Conservation (phyloP, 345 rosid species). For the Pistacia atlantica region DNA sequence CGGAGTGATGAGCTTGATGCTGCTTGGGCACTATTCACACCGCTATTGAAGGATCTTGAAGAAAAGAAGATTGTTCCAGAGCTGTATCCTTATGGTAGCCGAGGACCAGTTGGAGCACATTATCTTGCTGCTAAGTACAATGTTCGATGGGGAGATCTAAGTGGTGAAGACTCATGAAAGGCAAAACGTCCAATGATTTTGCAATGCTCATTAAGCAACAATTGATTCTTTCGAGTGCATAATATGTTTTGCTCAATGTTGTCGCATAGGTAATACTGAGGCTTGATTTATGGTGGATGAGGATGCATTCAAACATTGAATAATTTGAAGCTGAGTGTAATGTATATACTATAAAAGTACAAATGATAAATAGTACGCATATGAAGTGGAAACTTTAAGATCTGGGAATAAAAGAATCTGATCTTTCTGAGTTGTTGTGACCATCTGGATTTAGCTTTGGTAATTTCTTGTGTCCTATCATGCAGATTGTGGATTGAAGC, state of each 20-base stretch:
- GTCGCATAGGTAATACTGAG: neutral
- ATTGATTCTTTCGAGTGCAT: neutral
- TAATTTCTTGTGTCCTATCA: no score
- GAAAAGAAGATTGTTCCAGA: constrained; percentile 44
- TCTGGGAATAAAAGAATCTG: neutral
- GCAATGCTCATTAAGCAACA: neutral
- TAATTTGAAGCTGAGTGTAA: neutral
- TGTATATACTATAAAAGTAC: neutral
- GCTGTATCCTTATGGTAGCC: constrained; percentile 49
- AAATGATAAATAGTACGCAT: no score
- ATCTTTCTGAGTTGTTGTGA: no score
- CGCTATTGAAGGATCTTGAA: constrained; percentile 45
- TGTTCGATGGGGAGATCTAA: constrained; percentile 44
- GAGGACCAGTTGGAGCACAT: constrained; percentile 52
- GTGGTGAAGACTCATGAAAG: constrained; percentile 39
- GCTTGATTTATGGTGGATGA: neutral
- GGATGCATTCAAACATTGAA: neutral
- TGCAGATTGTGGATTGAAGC: no score
- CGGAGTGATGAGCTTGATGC: constrained; percentile 62
- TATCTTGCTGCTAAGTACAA: constrained; percentile 51
- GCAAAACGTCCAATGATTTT: neutral
- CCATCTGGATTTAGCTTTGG: no score
- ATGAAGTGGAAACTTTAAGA: neutral
- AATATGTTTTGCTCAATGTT: neutral
- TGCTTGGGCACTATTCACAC: constrained; percentile 53